Evolutionary conservation across 2,329 filamentous ascomycete species (phyloP).

Genomic region (Xenoacremonium recifei): DNA sequence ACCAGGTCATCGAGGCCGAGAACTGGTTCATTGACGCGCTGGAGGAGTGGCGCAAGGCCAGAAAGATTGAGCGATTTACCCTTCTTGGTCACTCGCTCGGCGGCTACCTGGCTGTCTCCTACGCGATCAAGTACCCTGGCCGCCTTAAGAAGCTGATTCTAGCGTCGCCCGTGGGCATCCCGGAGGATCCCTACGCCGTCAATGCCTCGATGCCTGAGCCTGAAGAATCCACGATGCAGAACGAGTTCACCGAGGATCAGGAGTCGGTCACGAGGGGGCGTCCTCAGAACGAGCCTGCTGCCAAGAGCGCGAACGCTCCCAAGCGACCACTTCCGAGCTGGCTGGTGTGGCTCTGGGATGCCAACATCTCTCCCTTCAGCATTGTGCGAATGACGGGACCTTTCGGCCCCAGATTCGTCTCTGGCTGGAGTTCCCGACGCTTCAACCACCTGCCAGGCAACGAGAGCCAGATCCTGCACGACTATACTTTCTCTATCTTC

Average conservation of each 20-base stretch:
- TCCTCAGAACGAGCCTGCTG: conserved; percentile 39
- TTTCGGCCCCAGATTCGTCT: conserved; percentile 86
- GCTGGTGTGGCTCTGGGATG: conserved; percentile 93
- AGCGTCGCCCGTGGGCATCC: conserved; percentile 90
- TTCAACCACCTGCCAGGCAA: conserved; percentile 83
- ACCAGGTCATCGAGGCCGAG: conserved; percentile 85
- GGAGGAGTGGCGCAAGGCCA: conserved; percentile 90
- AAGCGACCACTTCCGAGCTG: conserved; percentile 72
- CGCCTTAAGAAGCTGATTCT: conserved; percentile 94
- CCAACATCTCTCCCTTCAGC: conserved; percentile 93
- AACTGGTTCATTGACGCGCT: conserved; percentile 94
- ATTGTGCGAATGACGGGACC: conserved; percentile 86
- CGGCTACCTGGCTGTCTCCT: conserved; percentile 92
- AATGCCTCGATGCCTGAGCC: conserved; percentile 78
- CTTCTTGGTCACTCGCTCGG: conserved; percentile 90
- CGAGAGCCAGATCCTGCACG: conserved; percentile 82
- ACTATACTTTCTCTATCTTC: conserved; percentile 94
- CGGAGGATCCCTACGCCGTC: conserved; percentile 89
- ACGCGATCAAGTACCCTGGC: conserved; percentile 94
- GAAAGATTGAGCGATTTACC: conserved; percentile 90
- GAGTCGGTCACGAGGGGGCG: conserved; percentile 45
- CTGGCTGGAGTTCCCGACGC: conserved; percentile 88
- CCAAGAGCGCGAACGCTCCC: conserved; percentile 33
- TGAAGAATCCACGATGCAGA: conserved; percentile 67
- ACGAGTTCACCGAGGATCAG: conserved; percentile 79